Conservation (phyloP, 352 stramenopile species). For the Phytophthora syringae region DNA sequence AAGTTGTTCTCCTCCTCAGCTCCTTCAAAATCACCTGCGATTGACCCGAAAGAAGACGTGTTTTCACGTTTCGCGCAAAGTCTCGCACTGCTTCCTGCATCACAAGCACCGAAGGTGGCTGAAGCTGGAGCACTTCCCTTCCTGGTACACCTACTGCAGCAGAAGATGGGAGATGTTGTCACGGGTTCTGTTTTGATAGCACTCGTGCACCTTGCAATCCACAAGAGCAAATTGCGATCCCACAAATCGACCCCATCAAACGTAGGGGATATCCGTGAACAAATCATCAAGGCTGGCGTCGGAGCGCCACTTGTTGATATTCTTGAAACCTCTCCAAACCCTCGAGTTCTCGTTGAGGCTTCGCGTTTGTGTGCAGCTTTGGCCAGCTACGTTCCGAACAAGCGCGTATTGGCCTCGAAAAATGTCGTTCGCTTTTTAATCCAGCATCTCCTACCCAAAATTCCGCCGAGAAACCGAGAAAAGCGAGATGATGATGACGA, state of each 20-base stretch:
- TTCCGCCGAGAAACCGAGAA: constrained; percentile 31
- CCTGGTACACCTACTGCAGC: constrained; percentile 57
- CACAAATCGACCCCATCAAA: neutral
- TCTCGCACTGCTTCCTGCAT: constrained; percentile 67
- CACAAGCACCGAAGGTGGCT: constrained; percentile 48
- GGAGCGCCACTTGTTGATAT: constrained; percentile 57
- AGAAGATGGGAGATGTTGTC: constrained; percentile 65
- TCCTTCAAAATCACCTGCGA: constrained; percentile 1
- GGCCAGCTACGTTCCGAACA: constrained; percentile 59
- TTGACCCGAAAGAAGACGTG: constrained; percentile 56
- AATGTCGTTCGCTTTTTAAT: constrained; percentile 59
- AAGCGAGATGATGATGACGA: constrained; percentile 22
- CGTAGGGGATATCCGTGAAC: constrained; percentile 46
- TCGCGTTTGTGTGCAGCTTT: constrained; percentile 64
- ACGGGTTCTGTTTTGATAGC: constrained; percentile 73
- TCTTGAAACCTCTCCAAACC: constrained; percentile 53
- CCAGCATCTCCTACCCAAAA: constrained; percentile 42
- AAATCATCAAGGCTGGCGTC: constrained; percentile 66
- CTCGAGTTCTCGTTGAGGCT: constrained; percentile 62
- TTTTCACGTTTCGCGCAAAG: constrained; percentile 78
- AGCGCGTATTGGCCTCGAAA: constrained; percentile 72
- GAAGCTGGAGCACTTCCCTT: constrained; percentile 69
- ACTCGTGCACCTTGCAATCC: constrained; percentile 70
- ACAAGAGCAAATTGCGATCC: constrained; percentile 35
- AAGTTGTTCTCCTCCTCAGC: constrained; percentile 4